Evolutionary conservation across 768 basidiomycete species (phyloP).

Genomic region (Hirschioporus abietinus): DNA sequence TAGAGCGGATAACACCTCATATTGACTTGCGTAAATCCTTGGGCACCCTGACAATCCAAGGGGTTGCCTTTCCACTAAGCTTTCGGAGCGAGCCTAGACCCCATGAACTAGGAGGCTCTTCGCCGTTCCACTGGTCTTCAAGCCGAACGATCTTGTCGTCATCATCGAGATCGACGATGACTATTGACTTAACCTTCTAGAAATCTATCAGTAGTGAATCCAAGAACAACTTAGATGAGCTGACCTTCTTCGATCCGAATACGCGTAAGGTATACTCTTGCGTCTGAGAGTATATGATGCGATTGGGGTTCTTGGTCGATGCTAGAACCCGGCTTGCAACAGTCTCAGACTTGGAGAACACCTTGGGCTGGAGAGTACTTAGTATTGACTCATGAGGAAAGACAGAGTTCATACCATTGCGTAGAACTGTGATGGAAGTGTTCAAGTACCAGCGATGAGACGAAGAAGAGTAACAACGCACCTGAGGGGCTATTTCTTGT

Average conservation of each 20-base stretch:
- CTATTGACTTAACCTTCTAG: constrained; percentile 56
- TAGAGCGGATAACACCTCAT: not conserved
- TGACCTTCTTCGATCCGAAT: constrained; percentile 46
- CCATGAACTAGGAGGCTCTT: constrained; percentile 43
- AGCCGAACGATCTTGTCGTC: constrained; percentile 54
- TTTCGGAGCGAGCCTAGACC: constrained; percentile 44
- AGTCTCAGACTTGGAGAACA: constrained; percentile 46
- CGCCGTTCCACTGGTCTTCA: constrained; percentile 57
- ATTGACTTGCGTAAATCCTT: constrained; percentile 20
- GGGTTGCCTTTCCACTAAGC: constrained; percentile 43
- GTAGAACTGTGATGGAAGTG: constrained; percentile 37
- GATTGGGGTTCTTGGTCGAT: constrained; percentile 53
- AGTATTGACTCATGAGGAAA: constrained; percentile 5
- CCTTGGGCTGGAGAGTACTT: constrained; percentile 38
- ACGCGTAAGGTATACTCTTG: constrained; percentile 57
- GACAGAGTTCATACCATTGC: constrained; percentile 35
- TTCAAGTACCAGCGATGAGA: not conserved
- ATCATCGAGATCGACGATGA: constrained; percentile 61
- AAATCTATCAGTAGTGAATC: not conserved
- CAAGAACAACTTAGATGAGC: constrained; percentile 5
- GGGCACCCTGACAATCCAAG: constrained; percentile 51
- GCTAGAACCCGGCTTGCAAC: constrained; percentile 51
- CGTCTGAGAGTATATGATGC: constrained; percentile 51
- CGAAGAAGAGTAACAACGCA: constrained; percentile 3
- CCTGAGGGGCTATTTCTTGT: constrained; percentile 19